Base-by-base conservation (phyloP, 1,139 yeast species). In the Oligophagozyma castellii region DNA sequence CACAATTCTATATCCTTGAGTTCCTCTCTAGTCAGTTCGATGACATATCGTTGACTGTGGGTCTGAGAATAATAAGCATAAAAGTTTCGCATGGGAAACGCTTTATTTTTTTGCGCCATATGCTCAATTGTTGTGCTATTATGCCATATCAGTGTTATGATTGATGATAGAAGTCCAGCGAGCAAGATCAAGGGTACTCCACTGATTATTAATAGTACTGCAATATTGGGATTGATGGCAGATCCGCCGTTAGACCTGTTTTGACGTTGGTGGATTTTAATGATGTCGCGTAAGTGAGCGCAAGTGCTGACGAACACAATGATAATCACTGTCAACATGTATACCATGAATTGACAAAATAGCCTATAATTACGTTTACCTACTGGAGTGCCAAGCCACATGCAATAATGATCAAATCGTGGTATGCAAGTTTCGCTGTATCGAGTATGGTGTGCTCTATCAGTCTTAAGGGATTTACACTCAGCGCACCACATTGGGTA, bases 321-420 rank as follows among this genome's bases (percentile, higher is more conserved):
- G 10, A 64, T 18, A 18, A 57, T 62, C 31, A 54, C 53, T 1
- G 43, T 12, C 20, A 54, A 43, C 25, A 60, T 56, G 49, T 58
- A 56, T 5, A 57, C 28, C 23, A 63, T 43, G 40, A 64, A 72
- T 36, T 65, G 66, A n/a, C 70, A 31, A 38, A 76, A 77, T 12
- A 55, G 51, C 21, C 59, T 35, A 43, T 70, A 71, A 47, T 77
- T 77, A 24, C 49, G 43, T 33, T 63, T 60, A 0, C 81, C 84
- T 16, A 77, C 61, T 2, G 65, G 64, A 0, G 59, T 46, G 0
- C 83, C 83, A 3, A 76, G 49, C 71, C 75, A 74, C 3, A 67
- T 39, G 46, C 89, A 77, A 41, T 60, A 70, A 46, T 77, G 89
- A 45, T 77, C 89, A 45, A 70, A 69, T 33, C 65, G 58, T 2